Base-by-base conservation (phyloP, 176 grass and related monocot genomes). In the Canna indica region DNA sequence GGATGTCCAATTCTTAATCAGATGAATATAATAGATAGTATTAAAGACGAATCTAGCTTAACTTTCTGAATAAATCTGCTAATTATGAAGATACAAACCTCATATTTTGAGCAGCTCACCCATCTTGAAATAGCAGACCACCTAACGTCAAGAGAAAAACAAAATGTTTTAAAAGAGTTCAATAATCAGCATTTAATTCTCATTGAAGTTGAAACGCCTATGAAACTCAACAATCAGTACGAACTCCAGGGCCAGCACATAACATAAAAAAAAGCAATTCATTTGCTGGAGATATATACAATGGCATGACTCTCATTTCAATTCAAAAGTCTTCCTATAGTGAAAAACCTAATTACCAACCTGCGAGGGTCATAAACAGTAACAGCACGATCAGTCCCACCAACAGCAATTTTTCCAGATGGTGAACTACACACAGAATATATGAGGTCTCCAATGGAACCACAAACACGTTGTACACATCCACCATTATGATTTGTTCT, bases 21-120 rank as follows among this genome's bases (percentile, higher is more conserved):
- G 28, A 61, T 16, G n/a, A 69, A 41, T 32, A 47, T 5, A 69
- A 28, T 3, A 69, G n/a, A 47, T 29, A 32, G 16, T 32, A 80
- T 28, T 14, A 32, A 28, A 70, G 61, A 80, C 72, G 73, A 1
- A 75, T 32, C 67, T 2, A 34, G 42, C 30, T 60, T 61, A 0
- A 22, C 28, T 68, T n/a, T n/a, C 4, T 82, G 26, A 13, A 61
- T 14, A 59, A 75, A 88, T n/a, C n/a, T 32, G 27, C 77, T 45
- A 18, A 82, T 39, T 67, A 83, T 7, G 29, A 68, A 73, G 26
- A 75, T 69, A 47, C 68, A 54, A 75, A 96, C 89, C 94, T 92
- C 94, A 46, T 92, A 97, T 70, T 97, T 92, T 80, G 94, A 92
- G 86, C 86, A 97, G 73, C 83, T 85, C 35, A 88, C 79, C 93